Evolutionary conservation across 805 yeast genomes (phyloP).

Genomic region (Wickerhamomyces subpelliculosus): DNA sequence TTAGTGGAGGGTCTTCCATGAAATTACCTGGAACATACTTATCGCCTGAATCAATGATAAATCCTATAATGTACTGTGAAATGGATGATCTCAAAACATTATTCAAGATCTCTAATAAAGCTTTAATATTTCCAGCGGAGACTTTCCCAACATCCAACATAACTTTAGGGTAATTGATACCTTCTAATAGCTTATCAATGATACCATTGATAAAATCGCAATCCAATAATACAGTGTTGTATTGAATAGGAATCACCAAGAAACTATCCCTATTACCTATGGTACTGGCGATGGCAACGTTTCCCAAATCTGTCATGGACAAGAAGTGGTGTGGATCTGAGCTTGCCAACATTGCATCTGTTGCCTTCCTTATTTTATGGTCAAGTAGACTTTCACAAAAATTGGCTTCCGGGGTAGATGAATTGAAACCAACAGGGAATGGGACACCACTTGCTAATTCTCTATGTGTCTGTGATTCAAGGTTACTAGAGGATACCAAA

Average conservation of each 20-base stretch:
- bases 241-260: constrained; percentile 23
- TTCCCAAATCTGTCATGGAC: constrained; percentile 40
- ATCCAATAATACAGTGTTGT: too few relatives aligned
- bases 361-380: constrained; percentile 27
- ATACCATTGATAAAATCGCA: too few relatives aligned
- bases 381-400: not conserved
- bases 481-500: constrained; percentile 33
- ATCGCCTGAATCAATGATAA: not conserved
- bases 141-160: not conserved
- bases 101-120: not conserved
- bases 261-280: constrained; percentile 45
- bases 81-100: not conserved
- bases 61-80: not conserved
- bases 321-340: constrained; percentile 40
- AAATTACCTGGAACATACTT: too few relatives aligned
- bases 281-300: constrained; percentile 43
- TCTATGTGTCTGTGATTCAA: constrained; percentile 46
- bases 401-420: not conserved
- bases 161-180: not conserved
- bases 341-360: constrained; percentile 40
- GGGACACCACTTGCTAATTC: constrained; percentile 44
- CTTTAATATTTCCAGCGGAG: not conserved
- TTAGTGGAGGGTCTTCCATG: too few relatives aligned
- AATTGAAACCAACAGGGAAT: constrained; percentile 40
- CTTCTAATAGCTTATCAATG: not conserved